Evolutionary conservation across 2,329 filamentous ascomycete species (phyloP).

Genomic region (Myriosclerotinia curreyana): DNA sequence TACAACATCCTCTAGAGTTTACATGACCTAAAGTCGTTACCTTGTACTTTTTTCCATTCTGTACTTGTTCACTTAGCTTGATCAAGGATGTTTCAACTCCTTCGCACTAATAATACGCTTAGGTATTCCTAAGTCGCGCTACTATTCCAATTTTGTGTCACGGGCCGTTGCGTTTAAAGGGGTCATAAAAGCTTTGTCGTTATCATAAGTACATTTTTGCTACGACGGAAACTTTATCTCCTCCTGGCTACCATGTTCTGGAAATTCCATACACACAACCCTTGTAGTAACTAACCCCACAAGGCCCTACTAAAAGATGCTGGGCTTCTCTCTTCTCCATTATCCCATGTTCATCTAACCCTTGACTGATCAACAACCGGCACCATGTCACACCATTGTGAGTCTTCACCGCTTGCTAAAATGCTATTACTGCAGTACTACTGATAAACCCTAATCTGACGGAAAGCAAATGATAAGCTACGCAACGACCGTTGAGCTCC

Average conservation of each 20-base stretch:
- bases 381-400: conserved; percentile 21
- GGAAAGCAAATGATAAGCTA: conserved; percentile 9
- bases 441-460: conserved; percentile 19
- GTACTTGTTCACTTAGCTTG: background rate
- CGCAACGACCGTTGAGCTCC: conserved; percentile 20
- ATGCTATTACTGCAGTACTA: conserved; percentile 19
- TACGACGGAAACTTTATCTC: conserved; percentile 14
- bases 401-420: conserved; percentile 20
- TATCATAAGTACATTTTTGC: conserved; percentile 3
- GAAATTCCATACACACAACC: conserved; percentile 14
- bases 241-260: conserved; percentile 18
- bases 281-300: conserved; percentile 11
- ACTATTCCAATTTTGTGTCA: conserved; percentile 17
- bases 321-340: conserved; percentile 6
- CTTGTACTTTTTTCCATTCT: background rate
- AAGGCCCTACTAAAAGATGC: conserved; percentile 16
- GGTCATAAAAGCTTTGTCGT: conserved; percentile 21
- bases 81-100: conserved; percentile 8
- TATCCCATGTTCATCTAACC: conserved; percentile 18
- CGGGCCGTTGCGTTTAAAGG: conserved; percentile 21
- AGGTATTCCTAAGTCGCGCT: conserved; percentile 8
- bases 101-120: conserved; percentile 16
- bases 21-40: conserved; percentile 5
- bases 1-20: conserved; percentile 5
- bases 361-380: conserved; percentile 17